phyloP scores from a whole-genome alignment of 2,329 filamentous ascomycete species.

The Aurifilum marmelostoma region DNA sequence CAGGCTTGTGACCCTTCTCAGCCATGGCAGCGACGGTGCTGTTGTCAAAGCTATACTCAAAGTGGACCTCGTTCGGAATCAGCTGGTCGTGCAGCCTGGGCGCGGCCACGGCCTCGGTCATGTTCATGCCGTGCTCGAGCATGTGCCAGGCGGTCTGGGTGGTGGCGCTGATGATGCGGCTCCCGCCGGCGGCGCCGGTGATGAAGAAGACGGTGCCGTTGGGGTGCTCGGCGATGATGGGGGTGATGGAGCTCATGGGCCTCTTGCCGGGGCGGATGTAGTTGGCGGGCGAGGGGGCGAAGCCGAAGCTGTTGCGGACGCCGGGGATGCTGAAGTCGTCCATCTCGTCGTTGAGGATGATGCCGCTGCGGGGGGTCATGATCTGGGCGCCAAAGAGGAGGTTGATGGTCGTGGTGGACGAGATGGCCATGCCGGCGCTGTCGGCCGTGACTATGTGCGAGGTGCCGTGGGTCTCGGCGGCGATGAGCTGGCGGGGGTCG shows the following conservation, averaged over 20 bases:
- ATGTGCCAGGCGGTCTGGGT: slow-evolving; percentile 78
- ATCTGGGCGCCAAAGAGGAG: slow-evolving; percentile 80
- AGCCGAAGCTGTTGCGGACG: slow-evolving; percentile 79
- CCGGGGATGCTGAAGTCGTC: slow-evolving; percentile 87
- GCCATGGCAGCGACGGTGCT: slow-evolving; percentile 68
- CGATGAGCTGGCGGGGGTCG: slow-evolving; percentile 68
- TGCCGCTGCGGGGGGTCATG: slow-evolving; percentile 79
- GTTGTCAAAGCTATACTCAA: slow-evolving; percentile 77
- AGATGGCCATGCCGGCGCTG: slow-evolving; percentile 72
- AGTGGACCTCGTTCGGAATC: slow-evolving; percentile 66
- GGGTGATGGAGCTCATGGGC: slow-evolving; percentile 80
- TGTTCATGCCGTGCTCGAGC: slow-evolving; percentile 67
- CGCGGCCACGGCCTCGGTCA: slow-evolving; percentile 64
- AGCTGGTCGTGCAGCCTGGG: slow-evolving; percentile 85
- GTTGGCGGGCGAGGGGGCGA: slow-evolving; percentile 77
- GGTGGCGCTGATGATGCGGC: slow-evolving; percentile 80
- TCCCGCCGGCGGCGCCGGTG: slow-evolving; percentile 80
- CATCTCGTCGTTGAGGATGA: slow-evolving; percentile 76
- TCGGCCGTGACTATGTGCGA: slow-evolving; percentile 76
- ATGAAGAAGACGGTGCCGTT: slow-evolving; percentile 72
- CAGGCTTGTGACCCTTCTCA: slow-evolving; percentile 72
- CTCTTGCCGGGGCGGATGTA: slow-evolving; percentile 81
- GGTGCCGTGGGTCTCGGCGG: slow-evolving; percentile 72
- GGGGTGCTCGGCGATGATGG: slow-evolving; percentile 72
- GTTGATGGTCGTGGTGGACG: slow-evolving; percentile 86